A percentile compares a stretch with the other conserved stretches of the same genome.
Evolutionary conservation across 441 rosid species (phyloP).

Genomic region (Sinapis alba): DNA sequence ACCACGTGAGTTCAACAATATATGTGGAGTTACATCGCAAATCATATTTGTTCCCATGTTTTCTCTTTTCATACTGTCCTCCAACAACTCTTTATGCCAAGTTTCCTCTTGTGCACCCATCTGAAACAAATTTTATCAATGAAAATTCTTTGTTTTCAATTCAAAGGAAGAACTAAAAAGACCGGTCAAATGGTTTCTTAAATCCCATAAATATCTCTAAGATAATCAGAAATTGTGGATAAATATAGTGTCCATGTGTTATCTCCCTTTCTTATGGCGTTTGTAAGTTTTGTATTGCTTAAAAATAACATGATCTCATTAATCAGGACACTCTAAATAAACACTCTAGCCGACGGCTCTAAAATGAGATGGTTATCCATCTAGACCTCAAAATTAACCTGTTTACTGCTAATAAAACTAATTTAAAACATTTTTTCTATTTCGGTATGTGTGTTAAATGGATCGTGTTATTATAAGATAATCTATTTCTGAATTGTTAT

Average conservation of each 20-base stretch:
- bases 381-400: neutral
- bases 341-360: constrained; percentile 15
- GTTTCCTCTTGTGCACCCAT: constrained; percentile 18
- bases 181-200: constrained; percentile 1
- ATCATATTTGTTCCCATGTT: neutral
- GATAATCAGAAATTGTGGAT: constrained; percentile 3
- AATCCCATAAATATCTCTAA: constrained; percentile 8
- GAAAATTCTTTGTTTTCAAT: constrained; percentile 9
- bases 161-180: constrained; percentile 2
- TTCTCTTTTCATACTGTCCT: neutral
- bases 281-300: constrained; percentile 10
- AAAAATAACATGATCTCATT: neutral
- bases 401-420: neutral
- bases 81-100: constrained; percentile 17
- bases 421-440: neutral
- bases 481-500: constrained; percentile 6
- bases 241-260: constrained; percentile 26
- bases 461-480: neutral
- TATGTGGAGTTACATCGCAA: constrained; percentile 28
- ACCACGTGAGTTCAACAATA: constrained; percentile 33
- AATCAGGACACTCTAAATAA: constrained; percentile 18
- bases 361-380: neutral
- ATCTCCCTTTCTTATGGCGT: constrained; percentile 2
- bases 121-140: neutral
- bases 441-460: neutral